Conservation (phyloP, 176 grass and related monocot genomes). For the Miscanthus lutarioriparius region DNA sequence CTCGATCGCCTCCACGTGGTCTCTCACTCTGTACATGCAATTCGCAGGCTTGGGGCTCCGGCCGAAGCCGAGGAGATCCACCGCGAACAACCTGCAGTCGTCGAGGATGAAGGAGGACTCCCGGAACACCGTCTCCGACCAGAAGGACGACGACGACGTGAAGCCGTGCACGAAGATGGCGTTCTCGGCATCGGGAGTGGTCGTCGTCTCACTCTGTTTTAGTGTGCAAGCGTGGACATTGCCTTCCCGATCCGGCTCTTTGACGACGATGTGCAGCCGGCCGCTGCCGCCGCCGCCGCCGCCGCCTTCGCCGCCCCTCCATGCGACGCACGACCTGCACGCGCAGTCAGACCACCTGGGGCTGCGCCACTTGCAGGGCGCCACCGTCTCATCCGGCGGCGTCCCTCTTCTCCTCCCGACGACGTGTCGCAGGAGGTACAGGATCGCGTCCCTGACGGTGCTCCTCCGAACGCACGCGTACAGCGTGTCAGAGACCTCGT, state of each 20-base stretch:
- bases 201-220: too few species aligned
- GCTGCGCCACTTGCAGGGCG: too few species aligned
- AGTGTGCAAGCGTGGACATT: too few species aligned
- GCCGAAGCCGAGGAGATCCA: constrained; percentile 79
- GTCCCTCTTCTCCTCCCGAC: too few species aligned
- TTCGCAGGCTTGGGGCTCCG: constrained; percentile 58
- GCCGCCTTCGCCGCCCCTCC: constrained; percentile 25
- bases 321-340: constrained; percentile 52
- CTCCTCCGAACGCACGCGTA: constrained; percentile 44
- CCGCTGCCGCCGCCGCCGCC: neutral
- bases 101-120: neutral
- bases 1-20: constrained; percentile 65
- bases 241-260: constrained; percentile 4
- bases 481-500: constrained; percentile 63
- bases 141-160: constrained; percentile 79
- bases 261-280: constrained; percentile 50
- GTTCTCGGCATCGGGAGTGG: neutral
- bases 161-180: constrained; percentile 90
- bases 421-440: neutral
- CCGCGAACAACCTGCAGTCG: constrained; percentile 45
- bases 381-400: too few species aligned
- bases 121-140: constrained; percentile 71
- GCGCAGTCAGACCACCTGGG: constrained; percentile 40
- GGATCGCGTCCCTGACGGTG: constrained; percentile 44
- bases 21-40: constrained; percentile 61